Evolutionary conservation across 2,329 filamentous ascomycete species (phyloP).

Genomic region (Orbilia ellipsospora): DNA sequence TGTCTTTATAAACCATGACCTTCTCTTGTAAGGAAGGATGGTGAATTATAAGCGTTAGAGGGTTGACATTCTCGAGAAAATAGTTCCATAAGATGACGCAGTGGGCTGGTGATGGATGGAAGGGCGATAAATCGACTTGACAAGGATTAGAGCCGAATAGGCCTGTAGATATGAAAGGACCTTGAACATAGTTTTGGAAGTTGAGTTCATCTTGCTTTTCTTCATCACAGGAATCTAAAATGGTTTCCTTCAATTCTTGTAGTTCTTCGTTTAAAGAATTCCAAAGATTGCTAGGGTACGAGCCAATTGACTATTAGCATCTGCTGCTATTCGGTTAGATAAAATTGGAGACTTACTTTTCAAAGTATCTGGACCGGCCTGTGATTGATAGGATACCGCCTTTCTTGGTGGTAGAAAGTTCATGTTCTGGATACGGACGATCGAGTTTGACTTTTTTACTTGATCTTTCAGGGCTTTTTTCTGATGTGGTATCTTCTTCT

Average conservation of each 20-base stretch:
- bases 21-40: conserved; percentile 69
- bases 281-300: conserved; percentile 38
- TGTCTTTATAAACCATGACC: conserved; percentile 56
- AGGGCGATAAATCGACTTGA: conserved; percentile 64
- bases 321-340: background rate
- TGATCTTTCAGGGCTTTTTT: conserved; percentile 13
- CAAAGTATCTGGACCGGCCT: conserved; percentile 39
- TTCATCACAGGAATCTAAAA: conserved; percentile 37
- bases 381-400: conserved; percentile 30
- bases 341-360: conserved; percentile 33
- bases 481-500: too few species aligned
- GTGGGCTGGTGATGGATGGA: conserved; percentile 74
- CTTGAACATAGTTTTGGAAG: background rate
- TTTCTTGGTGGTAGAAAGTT: conserved; percentile 31
- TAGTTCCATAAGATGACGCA: conserved; percentile 79
- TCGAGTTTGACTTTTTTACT: conserved; percentile 29
- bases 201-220: conserved; percentile 37
- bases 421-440: conserved; percentile 14
- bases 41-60: conserved; percentile 77
- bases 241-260: conserved; percentile 48
- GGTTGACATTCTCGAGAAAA: conserved; percentile 79
- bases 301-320: background rate
- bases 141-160: conserved; percentile 46
- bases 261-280: conserved; percentile 50
- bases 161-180: conserved; percentile 13